A percentile compares a stretch with the other conserved stretches of the same genome.
Conservation (phyloP, 1,284 basidiomycete species). For the Cystobasidiaceae sp. region DNA sequence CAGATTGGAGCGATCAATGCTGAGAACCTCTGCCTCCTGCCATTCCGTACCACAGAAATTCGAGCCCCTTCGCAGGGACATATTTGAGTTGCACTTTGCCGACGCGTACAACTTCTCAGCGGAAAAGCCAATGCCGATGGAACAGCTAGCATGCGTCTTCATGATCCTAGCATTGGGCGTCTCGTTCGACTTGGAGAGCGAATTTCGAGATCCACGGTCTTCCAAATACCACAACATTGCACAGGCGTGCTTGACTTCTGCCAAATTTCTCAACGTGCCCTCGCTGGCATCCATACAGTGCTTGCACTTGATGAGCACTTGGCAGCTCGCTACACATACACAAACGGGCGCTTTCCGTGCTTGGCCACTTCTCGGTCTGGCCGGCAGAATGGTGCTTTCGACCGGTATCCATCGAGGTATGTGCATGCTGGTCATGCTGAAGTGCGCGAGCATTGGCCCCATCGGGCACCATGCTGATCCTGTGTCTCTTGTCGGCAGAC, state of each 20-base stretch:
- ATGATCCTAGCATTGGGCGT: slow-evolving; percentile 40
- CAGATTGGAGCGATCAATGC: background rate
- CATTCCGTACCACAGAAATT: slow-evolving; percentile 15
- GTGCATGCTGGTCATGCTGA: too few relatives aligned
- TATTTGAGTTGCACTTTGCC: slow-evolving; percentile 33
- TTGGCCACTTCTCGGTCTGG: slow-evolving; percentile 41
- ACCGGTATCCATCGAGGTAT: slow-evolving; percentile 27
- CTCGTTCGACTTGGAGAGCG: slow-evolving; percentile 38
- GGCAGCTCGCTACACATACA: slow-evolving; percentile 41
- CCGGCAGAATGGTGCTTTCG: slow-evolving; percentile 32
- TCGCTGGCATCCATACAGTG: slow-evolving; percentile 39
- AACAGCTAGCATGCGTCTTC: slow-evolving; percentile 41
- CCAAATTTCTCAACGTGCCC: slow-evolving; percentile 37
- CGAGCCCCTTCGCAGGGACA: slow-evolving; percentile 10
- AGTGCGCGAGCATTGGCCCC: too few relatives aligned
- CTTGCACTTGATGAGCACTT: slow-evolving; percentile 41
- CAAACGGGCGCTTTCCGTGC: slow-evolving; percentile 41
- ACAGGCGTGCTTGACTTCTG: slow-evolving; percentile 33
- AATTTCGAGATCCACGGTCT: slow-evolving; percentile 35
- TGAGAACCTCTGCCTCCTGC: background rate
- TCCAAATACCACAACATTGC: slow-evolving; percentile 35
- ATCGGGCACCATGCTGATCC: background rate
- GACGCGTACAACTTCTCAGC: slow-evolving; percentile 27
- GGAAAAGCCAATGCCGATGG: slow-evolving; percentile 18
- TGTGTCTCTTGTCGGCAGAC: slow-evolving; percentile 31